Evolutionary conservation across 495 filamentous ascomycete species (phyloP).

Genomic region (Copromyces sp.): DNA sequence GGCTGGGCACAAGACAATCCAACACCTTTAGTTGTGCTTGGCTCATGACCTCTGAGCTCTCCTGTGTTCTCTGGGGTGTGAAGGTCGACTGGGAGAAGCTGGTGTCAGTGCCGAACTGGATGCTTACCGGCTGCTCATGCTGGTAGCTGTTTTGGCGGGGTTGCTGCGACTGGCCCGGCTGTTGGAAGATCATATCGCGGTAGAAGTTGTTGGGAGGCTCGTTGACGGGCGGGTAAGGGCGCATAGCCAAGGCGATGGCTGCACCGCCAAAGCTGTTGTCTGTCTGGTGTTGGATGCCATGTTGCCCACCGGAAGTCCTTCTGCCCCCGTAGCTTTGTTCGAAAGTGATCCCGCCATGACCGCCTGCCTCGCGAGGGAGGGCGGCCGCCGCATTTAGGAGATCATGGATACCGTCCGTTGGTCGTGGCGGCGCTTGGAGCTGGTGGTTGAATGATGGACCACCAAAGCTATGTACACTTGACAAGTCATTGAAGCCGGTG

Average conservation of each 20-base stretch:
- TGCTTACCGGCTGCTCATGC: not conserved
- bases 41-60: conserved; percentile 37
- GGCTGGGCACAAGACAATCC: conserved; percentile 41
- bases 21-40: conserved; percentile 44
- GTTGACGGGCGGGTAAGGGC: not conserved
- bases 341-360: not conserved
- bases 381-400: not conserved
- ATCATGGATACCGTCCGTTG: not conserved
- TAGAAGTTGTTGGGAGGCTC: not conserved
- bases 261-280: not conserved
- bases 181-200: not conserved
- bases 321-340: not conserved
- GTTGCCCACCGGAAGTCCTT: not conserved
- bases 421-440: not conserved
- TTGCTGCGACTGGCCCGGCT: not conserved
- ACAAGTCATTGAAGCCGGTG: not conserved
- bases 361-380: not conserved
- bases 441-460: not conserved
- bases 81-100: conserved; percentile 22
- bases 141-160: not conserved
- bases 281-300: not conserved
- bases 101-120: conserved; percentile 56
- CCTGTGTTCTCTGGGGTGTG: not conserved
- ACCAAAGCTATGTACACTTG: not conserved
- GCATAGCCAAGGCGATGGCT: not conserved